Base-by-base conservation (phyloP, 345 rosid species). In the Chamaenerion angustifolium region DNA sequence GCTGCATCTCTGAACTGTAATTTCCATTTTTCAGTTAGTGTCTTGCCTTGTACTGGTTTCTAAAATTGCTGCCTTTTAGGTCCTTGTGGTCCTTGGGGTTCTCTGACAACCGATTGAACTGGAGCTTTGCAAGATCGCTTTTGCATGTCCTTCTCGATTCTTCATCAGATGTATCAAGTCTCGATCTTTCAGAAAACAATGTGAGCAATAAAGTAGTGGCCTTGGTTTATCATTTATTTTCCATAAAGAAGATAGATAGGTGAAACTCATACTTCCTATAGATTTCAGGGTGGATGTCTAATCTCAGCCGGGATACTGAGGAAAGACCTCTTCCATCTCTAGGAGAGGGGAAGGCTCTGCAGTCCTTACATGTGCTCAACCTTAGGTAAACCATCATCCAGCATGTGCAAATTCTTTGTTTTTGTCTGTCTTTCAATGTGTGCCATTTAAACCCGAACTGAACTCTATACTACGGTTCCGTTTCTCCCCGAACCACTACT, bases 201-300 rank as follows among this genome's bases (percentile, higher is more conserved):
- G 98, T 86, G 64, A 54, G 85, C 59, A 54, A 57, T 58, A 3
- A 2, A 17, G 35, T 13, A 43, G 37, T 1, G 37, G 3, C 54
- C 55, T 56, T n/a, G 27, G 46, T 41, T 48, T 19, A 43, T 15
- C 18, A 16, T 61, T 48, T 41, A 42, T 48, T 42, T 43, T 40
- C 25, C 58, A 35, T 35, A 48, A 42, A 53, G 59, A 54, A 55
- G 44, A 55, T n/a, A 59, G 25, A 2, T 21, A 21, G 25, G 25
- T 21, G 25, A 18, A 31, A 56, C 42, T 55, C 31, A n/a, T 48
- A 21, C 60, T 17, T 47, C 35, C 43, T 19, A 45, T 67, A 87
- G 95, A 75, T 90, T 61, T 55, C 83, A 62, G 95, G 98, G 56
- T 83, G 95, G 95, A 87, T 87, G 52, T 71, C 76, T 55, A 66